Base-by-base conservation (phyloP, 1,139 yeast species). In the Pneumocystis carinii region DNA sequence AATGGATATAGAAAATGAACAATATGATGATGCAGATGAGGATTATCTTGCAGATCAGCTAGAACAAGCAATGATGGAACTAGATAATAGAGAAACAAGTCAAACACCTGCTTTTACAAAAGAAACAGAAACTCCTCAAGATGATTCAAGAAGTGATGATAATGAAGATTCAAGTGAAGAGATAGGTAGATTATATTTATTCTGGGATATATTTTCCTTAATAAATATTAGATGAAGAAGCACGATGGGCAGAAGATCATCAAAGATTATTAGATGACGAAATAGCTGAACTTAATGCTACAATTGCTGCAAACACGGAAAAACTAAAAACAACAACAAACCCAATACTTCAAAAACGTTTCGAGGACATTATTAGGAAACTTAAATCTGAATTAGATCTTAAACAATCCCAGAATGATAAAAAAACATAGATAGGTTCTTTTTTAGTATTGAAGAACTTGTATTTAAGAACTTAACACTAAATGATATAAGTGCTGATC, bases 291-390 rank as follows among this genome's bases (percentile, higher is more conserved):
- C 78, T 94, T 67, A 90, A 87, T 70, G 76, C 82, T 58, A 90
- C 92, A 0, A 87, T 94, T 64, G 83, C 81, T 63, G 84, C 84
- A 69, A 92, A 90, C 71, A 83, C 83, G 71, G 80, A 80, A 63
- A 92, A 88, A 69, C 81, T 89, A 61, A 82, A 80, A 19, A 85
- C 85, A 65, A 90, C 95, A 1, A 83, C 90, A 19, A 90, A 90
- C 72, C 90, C 90, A 70, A 86, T 92, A 77, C 80, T 92, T 83
- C 84, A 86, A 72, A 87, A 86, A 75, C 85, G 97, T 75, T 87
- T 90, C 72, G 81, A 86, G 70, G 94, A 87, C 68, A 89, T 88
- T 64, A 86, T 89, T 65, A 81, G 81, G 66, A 85, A 90, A 65
- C 79, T 94, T 70, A 86, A 84, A 73, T 84, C 85, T 62, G 96